These are phyloP conservation scores for Pseudoscleropodium purum DNA, from an alignment of 225 moss, liverwort and hornwort genomes.

Conservation along the genomic window DNA sequence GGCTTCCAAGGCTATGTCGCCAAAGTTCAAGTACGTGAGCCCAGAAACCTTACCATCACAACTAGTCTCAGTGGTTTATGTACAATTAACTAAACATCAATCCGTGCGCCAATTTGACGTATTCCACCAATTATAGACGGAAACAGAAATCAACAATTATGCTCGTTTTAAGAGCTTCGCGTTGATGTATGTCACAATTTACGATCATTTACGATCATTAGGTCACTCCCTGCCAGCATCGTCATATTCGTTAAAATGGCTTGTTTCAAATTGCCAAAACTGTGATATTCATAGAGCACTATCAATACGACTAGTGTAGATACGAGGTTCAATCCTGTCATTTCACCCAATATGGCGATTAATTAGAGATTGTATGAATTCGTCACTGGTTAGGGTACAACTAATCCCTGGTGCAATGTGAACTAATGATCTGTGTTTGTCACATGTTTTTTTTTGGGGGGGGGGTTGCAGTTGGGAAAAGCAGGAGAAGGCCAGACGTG, in stretches of 20 bases:
- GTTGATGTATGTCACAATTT: not conserved
- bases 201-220: not conserved
- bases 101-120: no score
- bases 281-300: not conserved
- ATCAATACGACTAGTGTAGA: not conserved
- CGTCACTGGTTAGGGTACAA: not conserved
- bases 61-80: no score
- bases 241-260: not conserved
- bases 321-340: not conserved
- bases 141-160: not conserved
- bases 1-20: constrained; percentile 31
- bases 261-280: not conserved
- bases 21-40: constrained; percentile 20
- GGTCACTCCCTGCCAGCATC: not conserved
- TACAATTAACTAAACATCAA: not conserved
- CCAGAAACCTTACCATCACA: not conserved
- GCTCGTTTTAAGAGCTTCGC: not conserved
- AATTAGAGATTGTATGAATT: not conserved
- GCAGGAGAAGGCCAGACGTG: constrained; percentile 37
- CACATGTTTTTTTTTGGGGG: not conserved
- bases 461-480: constrained; percentile 20
- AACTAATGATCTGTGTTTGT: not conserved
- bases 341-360: no score
- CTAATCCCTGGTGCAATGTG: not conserved
- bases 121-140: not conserved